Percentiles rank a stretch among this genome's conserved stretches.
Conservation (phyloP, 352 stramenopile species). For the Phytophthora parvispora region DNA sequence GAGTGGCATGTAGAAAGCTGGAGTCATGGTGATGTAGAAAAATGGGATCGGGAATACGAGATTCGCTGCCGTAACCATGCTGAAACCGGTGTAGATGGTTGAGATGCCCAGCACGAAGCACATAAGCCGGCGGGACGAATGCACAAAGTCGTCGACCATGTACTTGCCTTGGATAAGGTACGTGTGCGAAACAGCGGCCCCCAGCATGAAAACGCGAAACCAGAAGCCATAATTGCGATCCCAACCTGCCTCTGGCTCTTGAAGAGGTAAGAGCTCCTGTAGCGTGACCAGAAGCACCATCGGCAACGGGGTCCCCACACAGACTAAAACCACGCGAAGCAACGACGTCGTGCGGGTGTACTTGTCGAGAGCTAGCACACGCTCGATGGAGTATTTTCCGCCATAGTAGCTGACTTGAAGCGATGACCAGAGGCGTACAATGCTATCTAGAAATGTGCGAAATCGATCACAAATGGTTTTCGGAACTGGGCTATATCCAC, state of each 20-base stretch:
- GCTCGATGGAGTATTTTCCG: constrained; percentile 34
- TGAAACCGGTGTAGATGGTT: constrained; percentile 2
- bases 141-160: constrained; percentile 11
- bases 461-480: background rate
- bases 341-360: constrained; percentile 19
- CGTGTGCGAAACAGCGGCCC: background rate
- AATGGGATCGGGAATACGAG: constrained; percentile 29
- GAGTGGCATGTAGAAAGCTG: constrained; percentile 17
- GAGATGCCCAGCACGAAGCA: background rate
- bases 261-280: constrained; percentile 24
- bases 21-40: constrained; percentile 31
- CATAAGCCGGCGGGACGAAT: constrained; percentile 5
- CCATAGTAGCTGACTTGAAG: constrained; percentile 28
- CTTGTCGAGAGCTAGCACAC: constrained; percentile 10
- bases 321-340: constrained; percentile 13
- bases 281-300: constrained; percentile 10
- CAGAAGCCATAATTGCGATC: constrained; percentile 28
- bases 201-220: constrained; percentile 15
- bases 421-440: constrained; percentile 10
- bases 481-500: background rate
- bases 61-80: background rate
- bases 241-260: constrained; percentile 19
- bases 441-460: background rate
- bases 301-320: constrained; percentile 16
- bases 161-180: constrained; percentile 21